Evolutionary conservation across 73 alveolate species (phyloP), one percentile per base, ranked within the genome.

Genomic region (Diophrys appendiculata): DNA sequence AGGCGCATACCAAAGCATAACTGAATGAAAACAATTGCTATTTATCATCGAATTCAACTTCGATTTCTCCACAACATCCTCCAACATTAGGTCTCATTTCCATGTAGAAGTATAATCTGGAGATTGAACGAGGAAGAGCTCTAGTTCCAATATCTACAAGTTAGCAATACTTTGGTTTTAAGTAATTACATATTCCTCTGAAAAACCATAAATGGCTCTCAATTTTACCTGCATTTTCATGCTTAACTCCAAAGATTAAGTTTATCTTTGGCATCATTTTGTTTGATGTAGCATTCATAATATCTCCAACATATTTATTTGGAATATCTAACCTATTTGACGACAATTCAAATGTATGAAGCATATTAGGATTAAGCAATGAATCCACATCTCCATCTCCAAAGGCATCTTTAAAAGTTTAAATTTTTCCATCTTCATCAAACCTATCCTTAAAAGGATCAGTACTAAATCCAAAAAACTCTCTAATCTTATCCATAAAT

Each of bases 41-140:
- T 33, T 29, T 26, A 64, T 54, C 81, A 77, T 74, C 52, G 28
- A 65, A 65, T 33, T 85, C 92, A 23, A 85, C 92, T 65, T 84
- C 88, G 18, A 84, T 76, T 55, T 84, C 92, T 24, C 92, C 92
- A 72, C 84, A 68, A 30, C 78, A 77, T 1, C 92, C 92, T 0
- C 92, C 92, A 11, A 84, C 73, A 0, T 64, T 25, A 30, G 5
- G 30, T 0, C 34, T 72, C 52, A 32, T 22, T 22, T 84, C 92
- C 65, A 84, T 26, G 68, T 75, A 33, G 29, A 55, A 29, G 28
- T 33, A 75, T 29, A 84, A 53, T 26, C 55, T 32, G 33, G 72
- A 79, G 2, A 84, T 84, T 2, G 88, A 77, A 5, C 71, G 75
- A 28, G 80, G 79, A 0, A 77, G 27, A 1, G 92, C 87, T 28